Percentiles rank a stretch among this genome's conserved stretches.
These are phyloP conservation scores for Tolypocladium tundrense DNA, from an alignment of 2,329 filamentous ascomycete genomes.

Conservation along the genomic window DNA sequence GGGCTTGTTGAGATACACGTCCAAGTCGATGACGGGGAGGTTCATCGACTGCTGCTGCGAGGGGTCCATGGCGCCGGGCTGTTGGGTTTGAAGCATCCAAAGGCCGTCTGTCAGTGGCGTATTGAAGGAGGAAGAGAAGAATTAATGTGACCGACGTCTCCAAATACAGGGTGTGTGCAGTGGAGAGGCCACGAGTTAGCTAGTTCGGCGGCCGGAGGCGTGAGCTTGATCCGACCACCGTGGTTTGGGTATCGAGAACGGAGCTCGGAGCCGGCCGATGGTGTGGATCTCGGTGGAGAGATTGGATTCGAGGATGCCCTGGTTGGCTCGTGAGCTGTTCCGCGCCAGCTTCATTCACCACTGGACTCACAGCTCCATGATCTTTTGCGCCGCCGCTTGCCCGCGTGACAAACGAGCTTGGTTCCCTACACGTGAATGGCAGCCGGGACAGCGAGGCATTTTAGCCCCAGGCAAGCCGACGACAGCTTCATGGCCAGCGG, in stretches of 20 bases:
- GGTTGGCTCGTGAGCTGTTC: not conserved
- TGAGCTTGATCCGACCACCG: not conserved
- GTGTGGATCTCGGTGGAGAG: not conserved
- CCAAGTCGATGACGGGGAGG: constrained; percentile 49
- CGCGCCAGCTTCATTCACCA: not conserved
- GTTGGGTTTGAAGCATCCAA: not conserved
- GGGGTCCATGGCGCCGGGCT: constrained; percentile 8
- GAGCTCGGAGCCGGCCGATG: constrained; percentile 7
- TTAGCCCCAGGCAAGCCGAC: not conserved
- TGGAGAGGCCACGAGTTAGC: not conserved
- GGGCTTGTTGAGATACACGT: constrained; percentile 39
- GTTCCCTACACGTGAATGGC: not conserved
- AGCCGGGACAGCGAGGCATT: not conserved
- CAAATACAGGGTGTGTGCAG: not conserved
- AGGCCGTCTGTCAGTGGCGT: not conserved
- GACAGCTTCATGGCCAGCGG: not conserved
- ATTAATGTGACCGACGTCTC: not conserved
- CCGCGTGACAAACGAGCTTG: not conserved
- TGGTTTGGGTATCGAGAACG: not conserved
- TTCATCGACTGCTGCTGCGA: constrained; percentile 35
- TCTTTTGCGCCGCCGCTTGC: not conserved
- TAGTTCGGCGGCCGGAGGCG: not conserved
- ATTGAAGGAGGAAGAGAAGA: not conserved
- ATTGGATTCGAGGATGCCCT: not conserved
- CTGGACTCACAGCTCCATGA: not conserved